Percentiles rank a stretch among this genome's conserved stretches.
These are phyloP conservation scores for Hymenoscyphus infarciens DNA, from an alignment of 2,329 filamentous ascomycete genomes.

Conservation along the genomic window DNA sequence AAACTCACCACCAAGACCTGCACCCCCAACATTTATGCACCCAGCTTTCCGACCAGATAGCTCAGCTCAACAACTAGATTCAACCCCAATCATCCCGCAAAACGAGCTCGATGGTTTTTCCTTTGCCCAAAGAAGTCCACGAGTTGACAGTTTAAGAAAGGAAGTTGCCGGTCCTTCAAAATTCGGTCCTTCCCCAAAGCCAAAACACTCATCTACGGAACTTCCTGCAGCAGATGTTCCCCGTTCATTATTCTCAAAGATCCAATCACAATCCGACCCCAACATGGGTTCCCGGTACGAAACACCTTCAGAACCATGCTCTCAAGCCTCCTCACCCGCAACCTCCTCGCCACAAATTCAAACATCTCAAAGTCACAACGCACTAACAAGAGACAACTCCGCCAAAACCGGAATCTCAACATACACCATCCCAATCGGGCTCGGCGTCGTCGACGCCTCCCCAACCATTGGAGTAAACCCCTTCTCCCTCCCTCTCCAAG, in stretches of 20 bases:
- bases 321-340: conserved; percentile 5
- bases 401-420: conserved; percentile 15
- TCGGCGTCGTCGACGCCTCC: conserved; percentile 18
- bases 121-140: conserved; percentile 1
- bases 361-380: conserved; percentile 1
- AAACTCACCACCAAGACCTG: conserved; percentile 11
- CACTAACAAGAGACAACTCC: conserved; percentile 5
- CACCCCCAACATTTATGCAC: conserved; percentile 9
- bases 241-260: background rate
- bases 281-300: conserved; percentile 9
- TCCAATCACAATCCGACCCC: background rate
- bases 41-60: conserved; percentile 10
- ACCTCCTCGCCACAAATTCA: background rate
- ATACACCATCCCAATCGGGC: conserved; percentile 25
- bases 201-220: background rate
- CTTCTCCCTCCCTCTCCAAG: conserved; percentile 5
- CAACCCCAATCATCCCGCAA: conserved; percentile 11
- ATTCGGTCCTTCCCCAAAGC: background rate
- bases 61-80: conserved; percentile 9
- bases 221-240: conserved; percentile 3
- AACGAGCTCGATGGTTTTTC: conserved; percentile 13
- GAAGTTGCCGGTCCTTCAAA: background rate
- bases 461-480: conserved; percentile 7
- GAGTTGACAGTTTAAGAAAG: background rate
- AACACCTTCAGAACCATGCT: conserved; percentile 4